Evolutionary conservation across 176 grass and related monocot species (phyloP).

Genomic region (Echinochloa phyllopogon): DNA sequence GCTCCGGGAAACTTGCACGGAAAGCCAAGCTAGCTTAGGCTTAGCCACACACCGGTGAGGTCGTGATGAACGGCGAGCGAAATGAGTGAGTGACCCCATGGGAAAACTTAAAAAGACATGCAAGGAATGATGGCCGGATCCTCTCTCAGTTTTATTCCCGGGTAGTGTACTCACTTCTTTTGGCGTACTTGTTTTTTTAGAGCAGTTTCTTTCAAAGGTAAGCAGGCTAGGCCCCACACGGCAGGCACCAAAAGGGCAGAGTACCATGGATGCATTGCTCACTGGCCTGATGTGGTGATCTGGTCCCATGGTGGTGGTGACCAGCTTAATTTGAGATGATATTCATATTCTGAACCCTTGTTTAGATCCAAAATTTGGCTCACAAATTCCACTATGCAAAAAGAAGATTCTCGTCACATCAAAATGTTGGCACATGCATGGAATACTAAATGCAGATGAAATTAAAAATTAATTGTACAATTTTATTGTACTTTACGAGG

Average conservation of each 20-base stretch:
- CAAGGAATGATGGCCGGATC: slow-evolving; percentile 37
- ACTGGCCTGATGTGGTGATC: not conserved
- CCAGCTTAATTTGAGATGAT: too few species aligned
- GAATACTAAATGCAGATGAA: too few species aligned
- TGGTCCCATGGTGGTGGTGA: not conserved
- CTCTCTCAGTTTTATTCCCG: not conserved
- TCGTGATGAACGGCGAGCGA: slow-evolving; percentile 17
- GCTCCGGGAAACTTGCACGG: slow-evolving; percentile 5
- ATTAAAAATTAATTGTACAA: too few species aligned
- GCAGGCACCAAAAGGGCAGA: slow-evolving; percentile 19
- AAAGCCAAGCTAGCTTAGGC: slow-evolving; percentile 28
- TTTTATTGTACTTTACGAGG: too few species aligned
- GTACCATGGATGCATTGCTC: not conserved
- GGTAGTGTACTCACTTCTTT: not conserved
- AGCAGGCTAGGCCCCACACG: not conserved
- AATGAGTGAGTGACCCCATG: slow-evolving; percentile 25
- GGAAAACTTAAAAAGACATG: not conserved
- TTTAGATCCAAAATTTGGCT: too few species aligned
- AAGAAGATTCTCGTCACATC: too few species aligned
- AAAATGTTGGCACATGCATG: too few species aligned
- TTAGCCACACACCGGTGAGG: not conserved
- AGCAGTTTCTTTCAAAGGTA: slow-evolving; percentile 7
- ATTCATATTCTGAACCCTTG: too few species aligned
- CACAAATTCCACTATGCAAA: too few species aligned
- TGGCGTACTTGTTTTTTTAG: not conserved